Conservation (phyloP, 2,329 filamentous ascomycete species). For the Exophiala sp. region DNA sequence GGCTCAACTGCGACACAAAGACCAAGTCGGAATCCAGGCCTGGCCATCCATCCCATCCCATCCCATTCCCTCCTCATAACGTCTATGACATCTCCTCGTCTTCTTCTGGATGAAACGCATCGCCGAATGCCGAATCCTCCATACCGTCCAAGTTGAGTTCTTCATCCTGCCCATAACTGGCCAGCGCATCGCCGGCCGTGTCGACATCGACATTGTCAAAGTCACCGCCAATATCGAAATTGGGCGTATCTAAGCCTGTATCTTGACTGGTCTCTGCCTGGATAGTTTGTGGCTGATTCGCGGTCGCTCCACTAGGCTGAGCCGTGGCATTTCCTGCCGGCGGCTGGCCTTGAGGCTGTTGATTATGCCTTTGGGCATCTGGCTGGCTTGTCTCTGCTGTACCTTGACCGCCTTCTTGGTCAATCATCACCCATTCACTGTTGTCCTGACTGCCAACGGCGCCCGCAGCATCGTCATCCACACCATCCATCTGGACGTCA, state of each 20-base stretch:
- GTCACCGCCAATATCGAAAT: slow-evolving; percentile 45
- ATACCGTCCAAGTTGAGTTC: slow-evolving; percentile 54
- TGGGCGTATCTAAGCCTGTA: slow-evolving; percentile 20
- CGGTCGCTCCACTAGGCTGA: slow-evolving; percentile 14
- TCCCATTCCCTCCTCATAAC: slow-evolving; percentile 12
- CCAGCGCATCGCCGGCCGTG: slow-evolving; percentile 65
- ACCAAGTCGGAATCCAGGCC: not conserved
- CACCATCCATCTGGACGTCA: slow-evolving; percentile 54
- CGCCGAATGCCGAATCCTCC: slow-evolving; percentile 76
- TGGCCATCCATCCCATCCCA: not conserved
- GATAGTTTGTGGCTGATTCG: slow-evolving; percentile 24
- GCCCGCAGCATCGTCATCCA: slow-evolving; percentile 38
- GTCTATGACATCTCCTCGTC: slow-evolving; percentile 33
- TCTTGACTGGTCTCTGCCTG: not conserved
- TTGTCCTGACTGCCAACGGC: slow-evolving; percentile 43
- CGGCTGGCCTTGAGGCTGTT: slow-evolving; percentile 1
- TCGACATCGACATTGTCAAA: slow-evolving; percentile 62
- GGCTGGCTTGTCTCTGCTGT: slow-evolving; percentile 7
- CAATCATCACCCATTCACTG: slow-evolving; percentile 71
- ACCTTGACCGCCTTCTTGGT: slow-evolving; percentile 45
- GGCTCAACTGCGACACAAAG: not conserved
- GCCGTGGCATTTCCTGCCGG: not conserved
- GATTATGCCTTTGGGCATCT: not conserved
- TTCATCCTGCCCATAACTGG: slow-evolving; percentile 58
- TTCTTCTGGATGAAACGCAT: slow-evolving; percentile 64